Conservation (phyloP, 2,329 filamentous ascomycete species). For the Colletotrichum godetiae region DNA sequence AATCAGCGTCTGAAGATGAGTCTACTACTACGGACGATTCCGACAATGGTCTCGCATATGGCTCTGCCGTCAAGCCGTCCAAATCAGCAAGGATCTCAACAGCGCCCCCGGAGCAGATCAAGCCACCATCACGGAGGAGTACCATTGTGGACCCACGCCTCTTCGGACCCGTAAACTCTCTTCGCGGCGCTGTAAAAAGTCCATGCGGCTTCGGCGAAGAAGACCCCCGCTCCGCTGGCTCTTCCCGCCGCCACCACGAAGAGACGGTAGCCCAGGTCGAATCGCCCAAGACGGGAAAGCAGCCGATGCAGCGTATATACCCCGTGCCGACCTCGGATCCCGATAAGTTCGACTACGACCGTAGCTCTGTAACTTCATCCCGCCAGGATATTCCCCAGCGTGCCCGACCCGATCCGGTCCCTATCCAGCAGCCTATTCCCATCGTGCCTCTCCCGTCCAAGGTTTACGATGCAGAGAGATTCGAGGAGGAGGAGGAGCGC, state of each 20-base stretch:
- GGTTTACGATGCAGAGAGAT: slow-evolving; percentile 68
- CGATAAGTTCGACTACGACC: slow-evolving; percentile 67
- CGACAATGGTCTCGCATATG: slow-evolving; percentile 57
- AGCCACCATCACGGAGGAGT: slow-evolving; percentile 38
- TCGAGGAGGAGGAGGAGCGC: slow-evolving; percentile 49
- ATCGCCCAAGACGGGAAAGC: slow-evolving; percentile 46
- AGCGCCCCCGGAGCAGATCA: slow-evolving; percentile 33
- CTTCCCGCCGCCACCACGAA: slow-evolving; percentile 49
- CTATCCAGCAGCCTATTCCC: slow-evolving; percentile 88
- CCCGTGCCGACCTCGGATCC: slow-evolving; percentile 76
- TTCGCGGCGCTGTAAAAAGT: slow-evolving; percentile 64
- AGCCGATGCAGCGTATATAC: slow-evolving; percentile 70
- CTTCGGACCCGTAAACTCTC: slow-evolving; percentile 72
- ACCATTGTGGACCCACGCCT: slow-evolving; percentile 68
- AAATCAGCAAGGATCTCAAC: slow-evolving; percentile 33
- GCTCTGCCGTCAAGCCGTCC: slow-evolving; percentile 44
- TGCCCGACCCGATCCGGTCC: slow-evolving; percentile 68
- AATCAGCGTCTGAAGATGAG: slow-evolving; percentile 65
- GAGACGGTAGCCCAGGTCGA: slow-evolving; percentile 47
- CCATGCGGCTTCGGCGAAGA: slow-evolving; percentile 65
- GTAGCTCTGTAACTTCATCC: slow-evolving; percentile 59
- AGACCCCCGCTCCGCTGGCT: slow-evolving; percentile 41
- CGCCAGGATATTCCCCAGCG: slow-evolving; percentile 53
- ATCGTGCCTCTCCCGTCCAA: slow-evolving; percentile 77
- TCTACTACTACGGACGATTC: slow-evolving; percentile 54